Conservation (phyloP, 805 yeast species). For the Saccharomycopsis lassenensis region DNA sequence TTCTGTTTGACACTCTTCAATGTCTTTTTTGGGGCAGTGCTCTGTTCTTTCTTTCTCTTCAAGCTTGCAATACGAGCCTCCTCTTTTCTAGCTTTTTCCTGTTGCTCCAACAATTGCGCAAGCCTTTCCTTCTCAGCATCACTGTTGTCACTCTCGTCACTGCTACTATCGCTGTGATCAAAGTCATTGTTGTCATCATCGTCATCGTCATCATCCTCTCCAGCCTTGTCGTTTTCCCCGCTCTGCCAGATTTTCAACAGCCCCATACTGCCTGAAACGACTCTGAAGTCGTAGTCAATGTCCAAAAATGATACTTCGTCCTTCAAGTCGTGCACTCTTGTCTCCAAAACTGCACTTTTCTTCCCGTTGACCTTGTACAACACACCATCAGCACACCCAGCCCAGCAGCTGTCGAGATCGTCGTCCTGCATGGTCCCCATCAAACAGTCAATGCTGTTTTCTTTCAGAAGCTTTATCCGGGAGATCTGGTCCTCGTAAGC, state of each 20-base stretch:
- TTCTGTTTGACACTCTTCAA: neutral
- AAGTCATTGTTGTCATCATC: constrained; percentile 10
- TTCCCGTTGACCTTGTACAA: constrained; percentile 58
- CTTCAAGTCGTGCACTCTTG: constrained; percentile 49
- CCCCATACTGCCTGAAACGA: constrained; percentile 80
- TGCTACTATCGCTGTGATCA: constrained; percentile 8
- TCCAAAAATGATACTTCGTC: constrained; percentile 77
- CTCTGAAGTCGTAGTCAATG: constrained; percentile 68
- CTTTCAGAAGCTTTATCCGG: constrained; percentile 57
- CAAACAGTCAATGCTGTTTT: constrained; percentile 64
- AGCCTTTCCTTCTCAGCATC: constrained; percentile 3
- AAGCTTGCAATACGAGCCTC: constrained; percentile 10
- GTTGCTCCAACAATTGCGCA: constrained; percentile 44
- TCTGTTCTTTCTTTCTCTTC: constrained; percentile 11
- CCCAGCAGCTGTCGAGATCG: constrained; percentile 45
- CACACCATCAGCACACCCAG: constrained; percentile 71
- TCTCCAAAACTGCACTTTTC: constrained; percentile 51
- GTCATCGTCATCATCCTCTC: constrained; percentile 17
- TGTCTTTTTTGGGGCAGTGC: constrained; percentile 6
- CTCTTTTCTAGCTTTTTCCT: constrained; percentile 26
- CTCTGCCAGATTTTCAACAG: constrained; percentile 61
- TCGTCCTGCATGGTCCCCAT: constrained; percentile 30
- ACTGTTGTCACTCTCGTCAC: constrained; percentile 11
- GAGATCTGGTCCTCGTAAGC: constrained; percentile 67
- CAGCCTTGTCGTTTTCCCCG: constrained; percentile 25